phyloP scores from a whole-genome alignment of 768 basidiomycete genomes.

The Paxillus rubicundulus region DNA sequence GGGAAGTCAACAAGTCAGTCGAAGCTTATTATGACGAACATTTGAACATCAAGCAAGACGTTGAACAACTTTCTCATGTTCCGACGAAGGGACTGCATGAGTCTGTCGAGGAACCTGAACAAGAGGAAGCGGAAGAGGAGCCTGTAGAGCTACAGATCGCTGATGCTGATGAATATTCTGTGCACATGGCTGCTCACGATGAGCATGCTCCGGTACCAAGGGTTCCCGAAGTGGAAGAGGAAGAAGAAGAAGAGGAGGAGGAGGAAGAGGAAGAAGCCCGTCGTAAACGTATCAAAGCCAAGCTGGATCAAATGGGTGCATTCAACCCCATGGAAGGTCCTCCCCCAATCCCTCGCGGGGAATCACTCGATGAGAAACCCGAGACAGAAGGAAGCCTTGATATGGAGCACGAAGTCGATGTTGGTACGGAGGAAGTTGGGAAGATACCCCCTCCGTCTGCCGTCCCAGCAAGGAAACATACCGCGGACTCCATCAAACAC shows the following conservation, averaged over 20 bases:
- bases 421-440: slow-evolving; percentile 24
- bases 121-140: slow-evolving; percentile 16
- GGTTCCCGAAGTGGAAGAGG: slow-evolving; percentile 26
- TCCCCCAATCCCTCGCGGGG: slow-evolving; percentile 22
- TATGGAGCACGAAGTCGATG: slow-evolving; percentile 23
- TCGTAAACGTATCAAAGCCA: slow-evolving; percentile 57
- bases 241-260: slow-evolving; percentile 50
- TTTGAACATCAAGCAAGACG: background rate
- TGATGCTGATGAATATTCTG: slow-evolving; percentile 1
- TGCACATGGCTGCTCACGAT: slow-evolving; percentile 4
- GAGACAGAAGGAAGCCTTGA: slow-evolving; percentile 8
- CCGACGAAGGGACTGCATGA: slow-evolving; percentile 4
- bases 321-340: slow-evolving; percentile 51
- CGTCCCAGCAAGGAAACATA: slow-evolving; percentile 22
- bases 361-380: slow-evolving; percentile 11
- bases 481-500: slow-evolving; percentile 12
- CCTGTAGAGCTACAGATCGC: background rate
- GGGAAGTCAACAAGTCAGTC: background rate
- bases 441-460: slow-evolving; percentile 19
- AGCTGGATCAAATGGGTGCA: slow-evolving; percentile 60
- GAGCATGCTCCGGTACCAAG: background rate
- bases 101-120: slow-evolving; percentile 7
- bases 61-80: background rate
- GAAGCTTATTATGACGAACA: slow-evolving; percentile 1
- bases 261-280: slow-evolving; percentile 55